Evolutionary conservation across 2,329 filamentous ascomycete genomes (phyloP).

Genomic region (Paecilomyces niveus): DNA sequence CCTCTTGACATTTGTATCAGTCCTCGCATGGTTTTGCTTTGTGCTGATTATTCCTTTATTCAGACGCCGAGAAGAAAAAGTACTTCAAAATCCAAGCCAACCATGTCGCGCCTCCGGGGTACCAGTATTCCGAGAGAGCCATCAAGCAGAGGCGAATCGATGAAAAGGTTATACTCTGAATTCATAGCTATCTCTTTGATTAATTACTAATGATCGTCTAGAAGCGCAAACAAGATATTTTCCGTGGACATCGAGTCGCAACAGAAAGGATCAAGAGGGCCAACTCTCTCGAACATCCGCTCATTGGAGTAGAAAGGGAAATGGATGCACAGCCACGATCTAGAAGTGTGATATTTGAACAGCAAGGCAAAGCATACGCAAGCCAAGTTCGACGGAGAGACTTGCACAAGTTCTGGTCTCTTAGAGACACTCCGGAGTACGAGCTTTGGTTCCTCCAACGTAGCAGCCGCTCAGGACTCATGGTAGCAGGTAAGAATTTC

Average conservation of each 20-base stretch:
- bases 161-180: too few relatives aligned
- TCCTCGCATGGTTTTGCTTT: neutral
- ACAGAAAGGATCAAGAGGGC: conserved; percentile 28
- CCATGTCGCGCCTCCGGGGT: conserved; percentile 43
- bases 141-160: conserved; percentile 51
- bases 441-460: conserved; percentile 14
- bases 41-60: neutral
- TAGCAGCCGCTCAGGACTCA: conserved; percentile 25
- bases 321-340: conserved; percentile 15
- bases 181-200: too few relatives aligned
- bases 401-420: conserved; percentile 21
- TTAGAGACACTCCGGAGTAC: conserved; percentile 12
- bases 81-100: conserved; percentile 61
- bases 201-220: conserved; percentile 10
- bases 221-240: conserved; percentile 20
- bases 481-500: conserved; percentile 28
- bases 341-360: conserved; percentile 14
- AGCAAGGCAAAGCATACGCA: conserved; percentile 22
- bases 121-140: conserved; percentile 51
- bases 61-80: conserved; percentile 49
- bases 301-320: conserved; percentile 23
- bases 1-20: too few relatives aligned
- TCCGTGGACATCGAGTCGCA: conserved; percentile 17
- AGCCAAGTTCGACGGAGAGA: conserved; percentile 23
- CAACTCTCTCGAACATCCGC: conserved; percentile 19